These are phyloP conservation scores for Amaranthus hypochondriacus DNA, from an alignment of 148 eudicot species.

Conservation along the genomic window DNA sequence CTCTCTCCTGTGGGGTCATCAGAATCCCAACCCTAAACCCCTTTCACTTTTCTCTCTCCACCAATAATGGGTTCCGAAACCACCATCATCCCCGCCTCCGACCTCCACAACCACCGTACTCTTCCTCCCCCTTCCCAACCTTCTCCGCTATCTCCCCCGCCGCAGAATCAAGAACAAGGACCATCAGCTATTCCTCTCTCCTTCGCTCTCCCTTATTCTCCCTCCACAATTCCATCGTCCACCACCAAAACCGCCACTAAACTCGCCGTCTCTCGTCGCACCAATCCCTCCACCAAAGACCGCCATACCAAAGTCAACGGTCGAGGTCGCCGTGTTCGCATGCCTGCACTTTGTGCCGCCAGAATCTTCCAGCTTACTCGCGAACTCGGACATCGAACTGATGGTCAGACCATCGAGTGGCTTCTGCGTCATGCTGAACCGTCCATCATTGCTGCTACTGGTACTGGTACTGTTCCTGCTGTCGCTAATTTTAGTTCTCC, in stretches of 20 bases:
- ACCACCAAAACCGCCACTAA: not conserved
- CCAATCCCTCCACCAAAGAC: not conserved
- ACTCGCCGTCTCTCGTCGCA: not conserved
- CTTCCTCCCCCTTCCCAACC: no score
- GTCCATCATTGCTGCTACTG: constrained; percentile 6
- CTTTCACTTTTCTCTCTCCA: not conserved
- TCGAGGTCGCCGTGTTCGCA: constrained; percentile 5
- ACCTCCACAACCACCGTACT: not conserved
- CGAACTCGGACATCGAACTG: constrained; percentile 8
- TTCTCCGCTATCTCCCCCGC: no score
- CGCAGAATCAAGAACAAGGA: no score
- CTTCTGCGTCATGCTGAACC: constrained; percentile 11
- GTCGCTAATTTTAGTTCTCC: constrained; percentile 4
- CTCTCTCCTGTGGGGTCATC: constrained; percentile 9
- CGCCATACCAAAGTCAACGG: constrained; percentile 11
- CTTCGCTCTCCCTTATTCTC: not conserved
- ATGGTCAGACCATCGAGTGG: constrained; percentile 12
- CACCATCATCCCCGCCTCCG: not conserved
- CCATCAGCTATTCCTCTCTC: not conserved
- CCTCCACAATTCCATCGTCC: not conserved
- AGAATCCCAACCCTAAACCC: constrained; percentile 5
- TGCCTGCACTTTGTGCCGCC: constrained; percentile 8
- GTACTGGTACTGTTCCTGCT: constrained; percentile 5
- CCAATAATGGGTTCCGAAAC: not conserved
- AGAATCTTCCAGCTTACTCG: constrained; percentile 4